A percentile compares a stretch with the other conserved stretches of the same genome.
Evolutionary conservation across 2,329 filamentous ascomycete genomes (phyloP).

Genomic region (Cladosporium velox): DNA sequence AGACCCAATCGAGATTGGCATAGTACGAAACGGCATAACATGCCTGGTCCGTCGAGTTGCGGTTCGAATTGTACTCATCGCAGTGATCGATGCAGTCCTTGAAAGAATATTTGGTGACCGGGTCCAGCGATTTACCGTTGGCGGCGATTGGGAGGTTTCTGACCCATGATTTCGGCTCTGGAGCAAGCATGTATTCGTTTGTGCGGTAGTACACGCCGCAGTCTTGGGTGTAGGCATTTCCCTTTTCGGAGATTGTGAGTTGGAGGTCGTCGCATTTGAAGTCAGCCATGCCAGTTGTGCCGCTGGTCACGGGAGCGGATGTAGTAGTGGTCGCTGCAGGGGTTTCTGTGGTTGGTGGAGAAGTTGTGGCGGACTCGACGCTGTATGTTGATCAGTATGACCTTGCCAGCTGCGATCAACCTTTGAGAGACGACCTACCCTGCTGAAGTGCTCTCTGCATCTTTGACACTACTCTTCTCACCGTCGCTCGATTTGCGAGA

Average conservation of each 20-base stretch:
- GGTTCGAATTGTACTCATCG: slow-evolving; percentile 4
- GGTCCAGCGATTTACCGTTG: background rate
- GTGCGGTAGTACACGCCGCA: slow-evolving; percentile 13
- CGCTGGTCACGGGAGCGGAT: background rate
- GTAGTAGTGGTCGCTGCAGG: background rate
- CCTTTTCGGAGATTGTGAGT: background rate
- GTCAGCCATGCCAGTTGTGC: background rate
- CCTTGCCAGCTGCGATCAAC: background rate
- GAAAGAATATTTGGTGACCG: slow-evolving; percentile 9
- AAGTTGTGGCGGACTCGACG: background rate
- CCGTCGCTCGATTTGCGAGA: background rate
- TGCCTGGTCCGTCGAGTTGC: background rate
- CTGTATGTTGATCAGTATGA: background rate
- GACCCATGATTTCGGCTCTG: background rate
- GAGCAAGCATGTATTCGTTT: slow-evolving; percentile 8
- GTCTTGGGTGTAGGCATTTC: slow-evolving; percentile 7
- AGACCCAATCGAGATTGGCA: background rate
- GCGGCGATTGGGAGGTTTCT: background rate
- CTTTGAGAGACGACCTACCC: background rate
- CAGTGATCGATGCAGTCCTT: slow-evolving; percentile 8
- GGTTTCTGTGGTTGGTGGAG: background rate
- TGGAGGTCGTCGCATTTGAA: background rate
- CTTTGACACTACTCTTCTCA: background rate
- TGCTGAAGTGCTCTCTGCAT: background rate
- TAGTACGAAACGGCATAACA: slow-evolving; percentile 11